Evolutionary conservation across 2,329 filamentous ascomycete genomes (phyloP).

Genomic region (Dissoconium aciculare): DNA sequence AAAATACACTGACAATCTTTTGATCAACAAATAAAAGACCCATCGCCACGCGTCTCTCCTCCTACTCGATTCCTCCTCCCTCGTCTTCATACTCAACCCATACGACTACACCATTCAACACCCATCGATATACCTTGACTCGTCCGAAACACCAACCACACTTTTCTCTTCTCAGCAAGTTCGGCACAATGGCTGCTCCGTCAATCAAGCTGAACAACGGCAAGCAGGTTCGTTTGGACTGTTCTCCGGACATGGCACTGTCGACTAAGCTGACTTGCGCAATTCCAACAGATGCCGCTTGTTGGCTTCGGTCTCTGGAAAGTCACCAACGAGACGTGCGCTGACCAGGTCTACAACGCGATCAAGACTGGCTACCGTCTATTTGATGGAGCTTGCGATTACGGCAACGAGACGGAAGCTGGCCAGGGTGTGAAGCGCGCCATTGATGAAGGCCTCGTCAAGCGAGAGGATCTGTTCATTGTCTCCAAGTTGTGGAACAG

Average conservation of each 20-base stretch:
- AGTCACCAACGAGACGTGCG: constrained; percentile 56
- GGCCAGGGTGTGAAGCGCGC: constrained; percentile 64
- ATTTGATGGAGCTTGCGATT: constrained; percentile 53
- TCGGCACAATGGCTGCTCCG: constrained; percentile 19
- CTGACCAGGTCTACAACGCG: constrained; percentile 63
- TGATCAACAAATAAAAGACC: too few relatives aligned
- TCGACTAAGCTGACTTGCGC: too few relatives aligned
- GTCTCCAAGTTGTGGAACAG: constrained; percentile 89
- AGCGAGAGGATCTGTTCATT: constrained; percentile 78
- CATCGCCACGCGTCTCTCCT: too few relatives aligned
- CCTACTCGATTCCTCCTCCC: too few relatives aligned
- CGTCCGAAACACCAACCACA: too few relatives aligned
- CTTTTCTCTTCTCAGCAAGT: too few relatives aligned
- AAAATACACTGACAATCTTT: too few relatives aligned
- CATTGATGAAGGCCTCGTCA: constrained; percentile 67
- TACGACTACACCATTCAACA: too few relatives aligned
- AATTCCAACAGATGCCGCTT: constrained; percentile 58
- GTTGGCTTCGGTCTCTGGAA: constrained; percentile 75
- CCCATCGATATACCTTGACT: too few relatives aligned
- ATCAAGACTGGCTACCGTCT: constrained; percentile 47
- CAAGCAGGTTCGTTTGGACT: constrained; percentile 17
- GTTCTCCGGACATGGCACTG: too few relatives aligned
- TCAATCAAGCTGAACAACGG: constrained; percentile 26
- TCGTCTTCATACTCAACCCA: too few relatives aligned
- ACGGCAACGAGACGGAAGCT: constrained; percentile 67